phyloP scores from a whole-genome alignment of 768 basidiomycete species.

The Rhodocollybia butyracea region DNA sequence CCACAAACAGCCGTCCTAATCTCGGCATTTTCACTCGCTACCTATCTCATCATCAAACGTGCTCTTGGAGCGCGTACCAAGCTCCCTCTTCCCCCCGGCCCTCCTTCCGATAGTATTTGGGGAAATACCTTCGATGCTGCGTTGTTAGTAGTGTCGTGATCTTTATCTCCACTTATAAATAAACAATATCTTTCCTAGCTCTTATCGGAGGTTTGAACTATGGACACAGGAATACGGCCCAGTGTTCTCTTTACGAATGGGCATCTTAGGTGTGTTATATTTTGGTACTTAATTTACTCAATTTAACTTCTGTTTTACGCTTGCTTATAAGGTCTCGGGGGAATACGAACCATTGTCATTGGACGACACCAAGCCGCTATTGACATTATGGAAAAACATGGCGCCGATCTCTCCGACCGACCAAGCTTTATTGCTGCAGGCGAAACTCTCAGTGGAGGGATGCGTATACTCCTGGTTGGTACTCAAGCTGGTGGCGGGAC shows the following conservation, averaged over 20 bases:
- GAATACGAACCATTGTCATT: constrained; percentile 39
- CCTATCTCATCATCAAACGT: not conserved
- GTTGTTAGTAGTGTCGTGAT: constrained; percentile 36
- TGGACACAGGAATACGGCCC: constrained; percentile 63
- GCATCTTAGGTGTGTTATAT: constrained; percentile 18
- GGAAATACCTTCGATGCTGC: constrained; percentile 36
- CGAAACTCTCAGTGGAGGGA: constrained; percentile 55
- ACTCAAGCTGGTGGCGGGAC: constrained; percentile 58
- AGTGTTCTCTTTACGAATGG: constrained; percentile 53
- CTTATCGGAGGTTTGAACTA: constrained; percentile 52
- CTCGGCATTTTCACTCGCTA: too few species aligned
- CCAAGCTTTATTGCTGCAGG: constrained; percentile 56
- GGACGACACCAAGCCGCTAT: constrained; percentile 54
- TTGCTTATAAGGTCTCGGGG: not conserved
- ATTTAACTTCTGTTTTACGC: not conserved
- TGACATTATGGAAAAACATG: constrained; percentile 66
- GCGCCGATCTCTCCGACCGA: constrained; percentile 52
- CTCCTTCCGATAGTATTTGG: constrained; percentile 35
- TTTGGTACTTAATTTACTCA: not conserved
- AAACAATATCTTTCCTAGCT: too few species aligned
- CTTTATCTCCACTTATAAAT: too few species aligned
- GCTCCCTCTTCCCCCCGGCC: constrained; percentile 39
- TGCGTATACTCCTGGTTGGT: constrained; percentile 52
- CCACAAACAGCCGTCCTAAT: too few species aligned
- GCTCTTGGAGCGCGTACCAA: not conserved